Percentiles rank a stretch among this genome's conserved stretches.
phyloP scores from a whole-genome alignment of 2,329 filamentous ascomycete genomes.

The Xylaria sp. region DNA sequence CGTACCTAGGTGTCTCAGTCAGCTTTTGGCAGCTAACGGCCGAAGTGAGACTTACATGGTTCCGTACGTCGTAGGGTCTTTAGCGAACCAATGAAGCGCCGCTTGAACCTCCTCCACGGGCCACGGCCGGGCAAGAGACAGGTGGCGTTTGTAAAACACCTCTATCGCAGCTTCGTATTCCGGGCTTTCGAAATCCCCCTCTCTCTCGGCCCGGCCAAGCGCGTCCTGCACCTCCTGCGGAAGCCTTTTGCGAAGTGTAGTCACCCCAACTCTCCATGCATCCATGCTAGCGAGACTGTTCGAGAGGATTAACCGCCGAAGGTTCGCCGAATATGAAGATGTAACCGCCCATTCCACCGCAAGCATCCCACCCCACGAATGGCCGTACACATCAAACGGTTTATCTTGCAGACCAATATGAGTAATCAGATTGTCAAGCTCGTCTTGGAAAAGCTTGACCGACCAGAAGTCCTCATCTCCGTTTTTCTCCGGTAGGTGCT shows the following conservation, averaged over 20 bases:
- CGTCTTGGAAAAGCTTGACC: constrained; percentile 51
- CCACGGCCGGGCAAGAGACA: constrained; percentile 26
- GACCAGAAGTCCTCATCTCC: constrained; percentile 55
- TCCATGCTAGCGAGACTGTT: constrained; percentile 42
- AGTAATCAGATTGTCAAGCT: constrained; percentile 54
- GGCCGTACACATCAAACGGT: constrained; percentile 52
- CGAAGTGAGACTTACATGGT: constrained; percentile 40
- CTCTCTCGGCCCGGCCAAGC: constrained; percentile 29
- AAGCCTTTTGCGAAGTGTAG: constrained; percentile 20
- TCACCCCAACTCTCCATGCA: constrained; percentile 29
- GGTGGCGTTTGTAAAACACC: constrained; percentile 40
- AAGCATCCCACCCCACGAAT: constrained; percentile 60
- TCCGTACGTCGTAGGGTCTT: constrained; percentile 41
- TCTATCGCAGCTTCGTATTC: constrained; percentile 41
- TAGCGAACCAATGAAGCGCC: constrained; percentile 39
- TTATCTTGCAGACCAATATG: constrained; percentile 40
- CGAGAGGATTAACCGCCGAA: constrained; percentile 38
- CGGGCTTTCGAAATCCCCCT: constrained; percentile 35
- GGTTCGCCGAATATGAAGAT: constrained; percentile 23
- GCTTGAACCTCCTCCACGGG: constrained; percentile 37
- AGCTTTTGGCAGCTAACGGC: not conserved
- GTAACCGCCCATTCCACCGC: constrained; percentile 49
- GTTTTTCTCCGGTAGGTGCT: constrained; percentile 52
- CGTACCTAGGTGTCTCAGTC: constrained; percentile 21
- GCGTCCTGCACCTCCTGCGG: constrained; percentile 17